Conservation (phyloP, 768 basidiomycete genomes). For the Ramaria rubella region DNA sequence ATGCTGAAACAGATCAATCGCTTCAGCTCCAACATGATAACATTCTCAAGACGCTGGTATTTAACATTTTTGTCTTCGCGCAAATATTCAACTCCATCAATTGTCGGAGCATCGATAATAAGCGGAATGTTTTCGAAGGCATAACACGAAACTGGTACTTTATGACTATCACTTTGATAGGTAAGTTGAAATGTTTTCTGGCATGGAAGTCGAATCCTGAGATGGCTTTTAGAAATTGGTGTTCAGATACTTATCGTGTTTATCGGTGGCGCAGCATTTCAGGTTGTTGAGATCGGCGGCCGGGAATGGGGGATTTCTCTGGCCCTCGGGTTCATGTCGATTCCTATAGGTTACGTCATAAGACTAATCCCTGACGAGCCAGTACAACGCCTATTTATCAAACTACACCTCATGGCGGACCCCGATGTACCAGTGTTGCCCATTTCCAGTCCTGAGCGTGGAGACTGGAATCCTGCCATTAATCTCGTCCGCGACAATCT, state of each 20-base stretch:
- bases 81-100: constrained; percentile 97
- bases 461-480: constrained; percentile 75
- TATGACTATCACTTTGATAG: constrained; percentile 74
- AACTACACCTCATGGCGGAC: constrained; percentile 53
- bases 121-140: constrained; percentile 85
- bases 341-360: constrained; percentile 80
- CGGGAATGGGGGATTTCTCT: constrained; percentile 93
- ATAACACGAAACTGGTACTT: constrained; percentile 78
- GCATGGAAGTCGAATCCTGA: background rate
- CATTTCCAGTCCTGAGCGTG: constrained; percentile 48
- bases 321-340: constrained; percentile 77
- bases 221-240: constrained; percentile 57
- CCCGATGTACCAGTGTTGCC: constrained; percentile 55
- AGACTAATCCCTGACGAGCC: constrained; percentile 77
- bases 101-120: constrained; percentile 77
- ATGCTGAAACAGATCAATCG: constrained; percentile 23
- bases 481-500: constrained; percentile 83
- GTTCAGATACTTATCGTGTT: constrained; percentile 87
- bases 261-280: constrained; percentile 87
- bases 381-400: constrained; percentile 56
- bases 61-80: constrained; percentile 97
- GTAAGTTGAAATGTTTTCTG: constrained; percentile 36
- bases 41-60: constrained; percentile 78
- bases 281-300: constrained; percentile 70
- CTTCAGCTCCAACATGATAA: constrained; percentile 32